Base-by-base conservation (phyloP, 306 rosid species). In the Delonix regia region DNA sequence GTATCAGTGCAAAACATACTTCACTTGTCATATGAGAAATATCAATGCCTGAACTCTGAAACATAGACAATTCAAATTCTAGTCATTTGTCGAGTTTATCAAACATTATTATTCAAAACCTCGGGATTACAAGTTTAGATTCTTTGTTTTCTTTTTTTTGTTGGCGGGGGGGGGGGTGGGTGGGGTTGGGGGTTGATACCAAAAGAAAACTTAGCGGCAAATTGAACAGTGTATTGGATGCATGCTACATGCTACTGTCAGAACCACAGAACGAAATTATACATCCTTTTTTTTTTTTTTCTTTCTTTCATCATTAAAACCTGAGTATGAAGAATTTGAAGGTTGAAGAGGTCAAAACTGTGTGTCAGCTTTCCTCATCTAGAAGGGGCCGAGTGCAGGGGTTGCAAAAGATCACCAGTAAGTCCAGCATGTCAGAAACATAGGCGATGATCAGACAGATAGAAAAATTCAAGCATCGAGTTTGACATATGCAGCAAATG, bases 381-480 rank as follows among this genome's bases (percentile, higher is more conserved):
- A 92, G 71, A 79, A 89, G 94, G 6, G 94, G 89, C 77, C 84
- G 87, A 39, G 87, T 74, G 84, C 88, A 24, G 83, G 6, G 71
- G 63, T 94, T 87, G 90, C 88, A 80, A 48, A 76, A 80, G 36
- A 73, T 47, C 73, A 57, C 51, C 30, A 30, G 60, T 71, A 22
- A 65, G 76, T 44, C 24, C 76, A 64, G 38, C 39, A 66, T 36
- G 66, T 45, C 41, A 76, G 53, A 51, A 69, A 62, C 41, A 69
- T 63, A 41, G 16, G 81, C n/a, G 59, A 14, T 76, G 59, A 69
- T 38, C 16, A 56, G 72, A 78, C 12, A 13, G 24, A 25, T 4
- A 71, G 21, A 36, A 25, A 24, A 67, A 77, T 33, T 51, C 64
- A 51, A 22, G n/a, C 19, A 59, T 12, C 3, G 34, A 22, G 60